Percentiles rank a stretch among this genome's conserved stretches.
Evolutionary conservation across 164 flowering plant genomes (phyloP).

Genomic region (Warburgia ugandensis): DNA sequence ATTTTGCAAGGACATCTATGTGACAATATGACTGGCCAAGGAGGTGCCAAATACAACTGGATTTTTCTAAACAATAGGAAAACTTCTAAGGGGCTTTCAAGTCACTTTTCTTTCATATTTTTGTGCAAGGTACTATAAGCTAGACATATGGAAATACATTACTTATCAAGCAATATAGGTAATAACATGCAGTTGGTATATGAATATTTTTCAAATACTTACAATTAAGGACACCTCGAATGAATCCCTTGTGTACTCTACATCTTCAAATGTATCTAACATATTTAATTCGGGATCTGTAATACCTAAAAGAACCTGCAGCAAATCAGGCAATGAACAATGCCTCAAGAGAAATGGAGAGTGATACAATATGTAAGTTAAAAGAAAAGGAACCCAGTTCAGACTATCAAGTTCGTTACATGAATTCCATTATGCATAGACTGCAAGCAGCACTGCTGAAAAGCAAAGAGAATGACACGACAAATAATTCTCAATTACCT

Average conservation of each 20-base stretch:
- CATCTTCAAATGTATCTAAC: conserved; percentile 77
- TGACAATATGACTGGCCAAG: too few species aligned
- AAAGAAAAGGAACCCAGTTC: neutral
- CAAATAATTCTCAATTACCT: too few species aligned
- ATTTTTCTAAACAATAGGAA: neutral
- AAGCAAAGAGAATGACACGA: too few species aligned
- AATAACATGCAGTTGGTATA: too few species aligned
- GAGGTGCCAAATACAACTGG: too few species aligned
- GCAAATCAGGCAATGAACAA: neutral
- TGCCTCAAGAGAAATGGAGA: neutral
- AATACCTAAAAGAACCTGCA: conserved; percentile 65
- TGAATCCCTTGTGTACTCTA: conserved; percentile 56
- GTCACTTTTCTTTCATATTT: neutral
- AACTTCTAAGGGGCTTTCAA: neutral
- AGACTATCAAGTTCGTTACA: too few species aligned
- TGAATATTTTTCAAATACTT: conserved; percentile 11
- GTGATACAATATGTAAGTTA: neutral
- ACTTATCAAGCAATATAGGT: neutral
- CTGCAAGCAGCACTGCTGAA: too few species aligned
- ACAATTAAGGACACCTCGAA: conserved; percentile 54
- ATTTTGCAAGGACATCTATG: too few species aligned
- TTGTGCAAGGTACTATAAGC: neutral
- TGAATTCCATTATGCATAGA: too few species aligned
- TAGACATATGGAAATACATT: neutral
- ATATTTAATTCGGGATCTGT: conserved; percentile 58